Evolutionary conservation across 441 rosid species (phyloP).

Genomic region (Adansonia rubrostipa): DNA sequence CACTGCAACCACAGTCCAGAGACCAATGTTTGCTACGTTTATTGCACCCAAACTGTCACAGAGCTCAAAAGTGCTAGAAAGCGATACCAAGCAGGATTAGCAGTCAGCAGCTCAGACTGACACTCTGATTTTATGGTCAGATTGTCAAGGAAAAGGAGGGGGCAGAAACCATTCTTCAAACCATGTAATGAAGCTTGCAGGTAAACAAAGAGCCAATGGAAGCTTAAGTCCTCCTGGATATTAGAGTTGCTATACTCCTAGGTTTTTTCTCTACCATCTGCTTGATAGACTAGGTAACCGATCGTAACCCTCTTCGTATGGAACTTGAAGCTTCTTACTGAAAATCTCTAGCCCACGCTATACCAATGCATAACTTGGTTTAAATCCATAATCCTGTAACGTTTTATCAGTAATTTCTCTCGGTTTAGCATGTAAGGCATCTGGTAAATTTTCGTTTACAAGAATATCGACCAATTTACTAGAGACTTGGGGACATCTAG

Average conservation of each 20-base stretch:
- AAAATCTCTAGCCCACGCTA: slow-evolving; percentile 74
- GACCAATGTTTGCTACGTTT: slow-evolving; percentile 51
- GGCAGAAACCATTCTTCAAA: slow-evolving; percentile 71
- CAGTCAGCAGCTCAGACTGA: slow-evolving; percentile 62
- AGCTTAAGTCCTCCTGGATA: slow-evolving; percentile 70
- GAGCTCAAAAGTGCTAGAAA: slow-evolving; percentile 45
- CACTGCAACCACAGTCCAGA: slow-evolving; percentile 51
- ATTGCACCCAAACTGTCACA: slow-evolving; percentile 43
- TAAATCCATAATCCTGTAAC: slow-evolving; percentile 66
- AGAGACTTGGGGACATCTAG: slow-evolving; percentile 52
- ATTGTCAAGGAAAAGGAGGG: slow-evolving; percentile 66
- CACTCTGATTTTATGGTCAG: slow-evolving; percentile 61
- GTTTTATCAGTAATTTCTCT: slow-evolving; percentile 70
- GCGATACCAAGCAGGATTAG: slow-evolving; percentile 45
- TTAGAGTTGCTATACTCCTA: slow-evolving; percentile 62
- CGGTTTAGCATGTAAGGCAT: slow-evolving; percentile 62
- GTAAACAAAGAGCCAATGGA: slow-evolving; percentile 67
- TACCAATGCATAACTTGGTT: slow-evolving; percentile 67
- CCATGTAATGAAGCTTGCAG: slow-evolving; percentile 72
- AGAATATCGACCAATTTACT: slow-evolving; percentile 75
- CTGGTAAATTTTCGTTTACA: slow-evolving; percentile 67
- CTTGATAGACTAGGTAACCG: slow-evolving; percentile 65
- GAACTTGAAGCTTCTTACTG: slow-evolving; percentile 73
- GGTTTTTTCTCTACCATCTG: slow-evolving; percentile 75
- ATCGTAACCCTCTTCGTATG: slow-evolving; percentile 64